Percentiles rank a stretch among this genome's conserved stretches.
Evolutionary conservation across 1,139 yeast genomes (phyloP).

Genomic region (Diutina scorzettiae): DNA sequence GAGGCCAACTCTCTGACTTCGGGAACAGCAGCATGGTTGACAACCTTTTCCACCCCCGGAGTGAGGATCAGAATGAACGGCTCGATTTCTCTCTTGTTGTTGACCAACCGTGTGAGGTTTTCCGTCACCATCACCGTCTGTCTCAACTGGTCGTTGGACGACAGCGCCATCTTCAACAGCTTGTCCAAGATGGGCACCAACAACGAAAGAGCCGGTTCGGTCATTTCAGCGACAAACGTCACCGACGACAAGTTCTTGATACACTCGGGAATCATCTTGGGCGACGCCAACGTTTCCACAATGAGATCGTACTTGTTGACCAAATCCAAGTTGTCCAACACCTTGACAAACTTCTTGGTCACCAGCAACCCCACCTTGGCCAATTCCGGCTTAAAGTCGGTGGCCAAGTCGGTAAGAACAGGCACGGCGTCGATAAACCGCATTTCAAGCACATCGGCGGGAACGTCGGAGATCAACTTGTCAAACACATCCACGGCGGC

Average conservation of each 20-base stretch:
- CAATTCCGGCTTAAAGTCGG: constrained; percentile 93
- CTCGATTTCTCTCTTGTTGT: constrained; percentile 86
- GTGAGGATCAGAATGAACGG: constrained; percentile 71
- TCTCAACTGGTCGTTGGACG: constrained; percentile 91
- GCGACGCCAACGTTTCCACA: constrained; percentile 82
- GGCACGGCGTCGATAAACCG: constrained; percentile 75
- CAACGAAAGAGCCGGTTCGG: constrained; percentile 86
- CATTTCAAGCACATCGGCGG: constrained; percentile 75
- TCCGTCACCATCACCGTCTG: constrained; percentile 95
- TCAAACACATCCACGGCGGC: constrained; percentile 70
- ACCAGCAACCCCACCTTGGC: constrained; percentile 74
- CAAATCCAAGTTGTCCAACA: constrained; percentile 85
- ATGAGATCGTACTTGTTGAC: constrained; percentile 78
- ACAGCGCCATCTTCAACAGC: constrained; percentile 77
- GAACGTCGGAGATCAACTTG: constrained; percentile 64
- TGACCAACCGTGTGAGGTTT: constrained; percentile 89
- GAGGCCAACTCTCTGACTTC: constrained; percentile 91
- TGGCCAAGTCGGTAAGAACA: constrained; percentile 74
- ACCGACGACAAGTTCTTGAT: constrained; percentile 85
- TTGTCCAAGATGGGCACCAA: constrained; percentile 88
- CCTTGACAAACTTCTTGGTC: constrained; percentile 60
- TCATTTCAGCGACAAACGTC: constrained; percentile 96
- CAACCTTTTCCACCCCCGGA: constrained; percentile 86
- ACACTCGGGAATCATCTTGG: constrained; percentile 78
- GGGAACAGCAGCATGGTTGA: constrained; percentile 84